phyloP scores from a whole-genome alignment of 352 stramenopile species.

The Pythium coloratum region DNA sequence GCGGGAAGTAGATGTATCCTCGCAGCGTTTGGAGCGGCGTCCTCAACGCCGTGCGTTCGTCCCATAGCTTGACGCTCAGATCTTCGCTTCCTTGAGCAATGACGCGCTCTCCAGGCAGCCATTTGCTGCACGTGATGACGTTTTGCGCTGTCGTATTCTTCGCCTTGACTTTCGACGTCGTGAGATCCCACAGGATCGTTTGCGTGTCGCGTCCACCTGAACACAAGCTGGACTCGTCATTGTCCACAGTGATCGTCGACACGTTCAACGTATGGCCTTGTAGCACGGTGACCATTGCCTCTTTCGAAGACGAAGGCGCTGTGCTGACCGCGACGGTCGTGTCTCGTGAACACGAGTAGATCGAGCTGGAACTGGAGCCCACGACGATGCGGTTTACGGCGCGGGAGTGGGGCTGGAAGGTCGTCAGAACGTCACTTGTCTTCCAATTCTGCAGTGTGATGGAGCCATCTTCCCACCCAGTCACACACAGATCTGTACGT shows the following conservation, averaged over 20 bases:
- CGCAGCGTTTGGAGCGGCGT: slow-evolving; percentile 51
- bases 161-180: slow-evolving; percentile 41
- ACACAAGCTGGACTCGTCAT: slow-evolving; percentile 57
- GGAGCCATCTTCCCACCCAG: slow-evolving; percentile 75
- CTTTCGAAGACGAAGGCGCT: slow-evolving; percentile 9
- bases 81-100: slow-evolving; percentile 83
- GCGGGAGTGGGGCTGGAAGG: slow-evolving; percentile 51
- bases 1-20: slow-evolving; percentile 82
- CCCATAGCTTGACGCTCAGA: slow-evolving; percentile 79
- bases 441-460: slow-evolving; percentile 51
- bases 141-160: slow-evolving; percentile 83
- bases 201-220: slow-evolving; percentile 81
- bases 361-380: slow-evolving; percentile 34
- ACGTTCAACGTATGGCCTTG: slow-evolving; percentile 68
- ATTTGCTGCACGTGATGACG: slow-evolving; percentile 83
- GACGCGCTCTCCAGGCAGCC: slow-evolving; percentile 58
- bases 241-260: slow-evolving; percentile 57
- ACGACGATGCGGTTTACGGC: slow-evolving; percentile 66
- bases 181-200: slow-evolving; percentile 77
- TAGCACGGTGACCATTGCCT: slow-evolving; percentile 31
- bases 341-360: slow-evolving; percentile 80
- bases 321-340: slow-evolving; percentile 64
- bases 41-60: slow-evolving; percentile 52
- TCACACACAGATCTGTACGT: slow-evolving; percentile 36
- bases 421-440: slow-evolving; percentile 26